phyloP scores from a whole-genome alignment of 140 eudicot genomes.

The Stevia rebaudiana region DNA sequence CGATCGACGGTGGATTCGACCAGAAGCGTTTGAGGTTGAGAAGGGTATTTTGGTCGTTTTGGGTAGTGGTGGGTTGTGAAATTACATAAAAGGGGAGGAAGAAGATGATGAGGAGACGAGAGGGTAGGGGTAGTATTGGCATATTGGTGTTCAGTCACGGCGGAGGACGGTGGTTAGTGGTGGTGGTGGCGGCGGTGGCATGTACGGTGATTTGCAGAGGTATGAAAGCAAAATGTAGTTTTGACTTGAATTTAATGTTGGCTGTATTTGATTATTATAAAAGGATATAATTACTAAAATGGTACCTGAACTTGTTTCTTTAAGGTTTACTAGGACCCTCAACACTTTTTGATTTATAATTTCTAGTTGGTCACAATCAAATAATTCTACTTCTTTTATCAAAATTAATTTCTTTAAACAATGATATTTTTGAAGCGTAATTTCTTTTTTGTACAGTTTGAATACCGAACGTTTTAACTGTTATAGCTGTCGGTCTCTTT shows the following conservation, averaged over 20 bases:
- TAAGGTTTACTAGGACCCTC: neutral
- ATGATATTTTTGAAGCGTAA: too few relatives aligned
- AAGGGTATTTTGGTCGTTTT: constrained; percentile 44
- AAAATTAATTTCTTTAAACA: too few relatives aligned
- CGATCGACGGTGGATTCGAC: constrained; percentile 39
- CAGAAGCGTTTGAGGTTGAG: constrained; percentile 48
- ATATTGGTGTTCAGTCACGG: constrained; percentile 14
- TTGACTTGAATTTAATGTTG: constrained; percentile 8
- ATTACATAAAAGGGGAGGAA: constrained; percentile 39
- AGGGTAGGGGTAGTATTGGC: constrained; percentile 16
- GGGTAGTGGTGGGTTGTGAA: constrained; percentile 36
- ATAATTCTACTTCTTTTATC: too few relatives aligned
- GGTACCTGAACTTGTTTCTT: constrained; percentile 3
- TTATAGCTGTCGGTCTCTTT: too few relatives aligned
- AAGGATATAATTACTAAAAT: neutral
- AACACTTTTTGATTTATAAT: neutral
- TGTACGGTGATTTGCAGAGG: neutral
- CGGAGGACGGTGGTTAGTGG: constrained; percentile 16
- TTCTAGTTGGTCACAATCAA: neutral
- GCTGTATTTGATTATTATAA: neutral
- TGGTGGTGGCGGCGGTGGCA: constrained; percentile 15
- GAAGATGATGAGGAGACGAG: constrained; percentile 31
- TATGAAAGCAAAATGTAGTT: constrained; percentile 20
- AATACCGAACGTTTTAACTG: too few relatives aligned
- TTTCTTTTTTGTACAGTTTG: too few relatives aligned